These are phyloP conservation scores for Pinus taeda DNA, from an alignment of 75 land plant genomes.

Conservation along the genomic window DNA sequence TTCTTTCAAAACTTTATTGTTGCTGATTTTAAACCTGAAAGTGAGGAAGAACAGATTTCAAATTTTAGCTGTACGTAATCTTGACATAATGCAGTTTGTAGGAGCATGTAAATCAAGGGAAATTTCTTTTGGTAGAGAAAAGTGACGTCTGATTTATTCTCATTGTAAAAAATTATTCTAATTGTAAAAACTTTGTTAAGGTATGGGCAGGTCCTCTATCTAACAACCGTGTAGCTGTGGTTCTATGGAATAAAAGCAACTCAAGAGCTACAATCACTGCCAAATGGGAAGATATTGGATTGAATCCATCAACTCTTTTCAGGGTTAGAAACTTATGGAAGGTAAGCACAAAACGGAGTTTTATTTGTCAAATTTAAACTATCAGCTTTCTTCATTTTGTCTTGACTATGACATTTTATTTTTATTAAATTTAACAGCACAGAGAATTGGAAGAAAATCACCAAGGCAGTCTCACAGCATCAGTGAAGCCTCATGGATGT, in stretches of 20 bases:
- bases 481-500: conserved; percentile 41
- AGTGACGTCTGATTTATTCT: too few species aligned
- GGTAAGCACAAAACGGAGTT: conserved; percentile 10
- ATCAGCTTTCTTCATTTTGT: background rate
- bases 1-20: background rate
- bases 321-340: conserved; percentile 33
- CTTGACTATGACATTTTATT: background rate
- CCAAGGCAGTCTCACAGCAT: conserved; percentile 15
- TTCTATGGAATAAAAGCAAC: conserved; percentile 37
- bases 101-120: background rate
- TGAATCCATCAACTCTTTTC: conserved; percentile 8
- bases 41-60: too few species aligned
- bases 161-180: too few species aligned
- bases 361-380: background rate
- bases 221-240: conserved; percentile 15
- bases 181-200: conserved; percentile 14
- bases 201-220: conserved; percentile 54
- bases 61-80: too few species aligned
- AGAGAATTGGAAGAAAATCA: background rate
- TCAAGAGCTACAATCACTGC: conserved; percentile 17
- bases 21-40: too few species aligned
- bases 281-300: conserved; percentile 27
- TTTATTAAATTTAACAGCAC: background rate
- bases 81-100: background rate
- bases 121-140: too few species aligned